phyloP scores from a whole-genome alignment of 2,329 filamentous ascomycete species.

The Periconia sp. region DNA sequence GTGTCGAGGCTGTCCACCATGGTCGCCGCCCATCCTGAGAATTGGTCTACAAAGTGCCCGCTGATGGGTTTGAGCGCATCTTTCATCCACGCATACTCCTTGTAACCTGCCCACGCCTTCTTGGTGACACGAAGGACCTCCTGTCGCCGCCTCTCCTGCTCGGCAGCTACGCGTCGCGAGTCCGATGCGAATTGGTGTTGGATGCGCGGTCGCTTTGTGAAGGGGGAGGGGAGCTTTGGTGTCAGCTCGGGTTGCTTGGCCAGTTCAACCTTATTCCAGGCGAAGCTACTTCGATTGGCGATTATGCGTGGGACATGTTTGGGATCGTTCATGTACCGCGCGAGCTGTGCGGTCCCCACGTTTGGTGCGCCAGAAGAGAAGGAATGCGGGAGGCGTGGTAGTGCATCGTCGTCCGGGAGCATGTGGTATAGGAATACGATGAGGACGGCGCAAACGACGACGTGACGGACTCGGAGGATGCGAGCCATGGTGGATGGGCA shows the following conservation, averaged over 20 bases:
- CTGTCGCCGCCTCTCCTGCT: slow-evolving; percentile 27
- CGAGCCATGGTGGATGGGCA: slow-evolving; percentile 19
- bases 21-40: slow-evolving; percentile 69
- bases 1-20: slow-evolving; percentile 70
- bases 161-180: slow-evolving; percentile 10
- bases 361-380: slow-evolving; percentile 10
- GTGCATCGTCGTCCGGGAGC: slow-evolving; percentile 19
- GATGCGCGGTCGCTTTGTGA: slow-evolving; percentile 34
- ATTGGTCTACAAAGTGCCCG: slow-evolving; percentile 56
- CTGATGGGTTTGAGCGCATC: slow-evolving; percentile 65
- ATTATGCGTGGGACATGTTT: slow-evolving; percentile 22
- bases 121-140: slow-evolving; percentile 36
- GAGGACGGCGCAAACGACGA: slow-evolving; percentile 25
- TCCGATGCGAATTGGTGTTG: slow-evolving; percentile 33
- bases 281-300: slow-evolving; percentile 30
- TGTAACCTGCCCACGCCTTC: slow-evolving; percentile 60
- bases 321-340: slow-evolving; percentile 36
- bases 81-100: slow-evolving; percentile 62
- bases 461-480: slow-evolving; percentile 32
- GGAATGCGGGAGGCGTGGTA: neutral
- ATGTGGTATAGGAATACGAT: slow-evolving; percentile 31
- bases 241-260: slow-evolving; percentile 27
- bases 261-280: slow-evolving; percentile 34
- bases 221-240: slow-evolving; percentile 29
- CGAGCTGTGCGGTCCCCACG: slow-evolving; percentile 24